Base-by-base conservation (phyloP, 2,329 filamentous ascomycete genomes). In the Penicillium frequentans region DNA sequence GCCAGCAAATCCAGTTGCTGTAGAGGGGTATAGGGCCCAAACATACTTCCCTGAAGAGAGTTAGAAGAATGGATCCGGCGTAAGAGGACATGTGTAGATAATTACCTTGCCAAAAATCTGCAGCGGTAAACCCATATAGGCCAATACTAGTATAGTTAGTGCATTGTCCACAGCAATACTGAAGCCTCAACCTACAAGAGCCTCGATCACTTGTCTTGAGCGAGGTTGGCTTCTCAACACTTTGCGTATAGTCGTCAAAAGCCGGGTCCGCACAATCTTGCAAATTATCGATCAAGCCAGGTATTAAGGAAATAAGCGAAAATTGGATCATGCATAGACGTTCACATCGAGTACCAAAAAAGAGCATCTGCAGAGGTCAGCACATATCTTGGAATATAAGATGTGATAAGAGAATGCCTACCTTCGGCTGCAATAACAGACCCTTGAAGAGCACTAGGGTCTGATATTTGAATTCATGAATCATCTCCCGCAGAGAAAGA, bases 261-360 rank as follows among this genome's bases (percentile, higher is more conserved):
- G 93, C 89, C n/a, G 95, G 95, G 70, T 96, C 92, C 49, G 95
- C 93, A 68, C 91, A 96, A 77, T 99, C 95, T 76, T 96, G 88
- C n/a, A 99, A 84, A 68, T 90, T 91, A 68, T 91, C 87, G 69
- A 98, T 87, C 56, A 99, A 85, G 58, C 93, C 92, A 47, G 95
- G 95, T 78, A 99, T 96, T 69, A 99, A 82, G 52, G 93, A 97
- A 66, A 99, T 89, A 46, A 99, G 84, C 44, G 93, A 95, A 78
- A 98, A 99, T 75, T 99, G 95, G 77, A 96, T 93, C 90, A 98
- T 96, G 83, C 95, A 99, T 65, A 99, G 80, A 63, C 90, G 85
- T 75, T 99, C 95, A 75, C 95, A 98, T 67, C 92, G 87, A n/a
- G 93, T 92, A 60, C 95, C 93, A 69, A 98, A 99, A 79, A 99